phyloP scores from a whole-genome alignment of 2,329 filamentous ascomycete genomes.

The Paracoccidioides brasiliensis region DNA sequence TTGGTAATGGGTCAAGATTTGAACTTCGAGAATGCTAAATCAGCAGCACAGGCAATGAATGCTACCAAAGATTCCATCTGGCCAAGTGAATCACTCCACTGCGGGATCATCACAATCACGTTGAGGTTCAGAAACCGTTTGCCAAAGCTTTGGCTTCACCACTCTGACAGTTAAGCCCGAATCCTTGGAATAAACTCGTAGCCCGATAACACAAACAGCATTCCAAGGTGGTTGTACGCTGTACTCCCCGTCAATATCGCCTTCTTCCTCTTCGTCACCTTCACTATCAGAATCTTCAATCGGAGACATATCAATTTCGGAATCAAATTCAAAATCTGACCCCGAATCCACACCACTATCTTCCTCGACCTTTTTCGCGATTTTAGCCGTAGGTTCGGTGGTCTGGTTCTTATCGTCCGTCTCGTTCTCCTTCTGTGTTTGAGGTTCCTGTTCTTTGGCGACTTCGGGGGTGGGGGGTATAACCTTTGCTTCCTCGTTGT shows the following conservation, averaged over 20 bases:
- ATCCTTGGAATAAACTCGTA: slow-evolving; percentile 45
- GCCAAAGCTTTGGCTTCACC: slow-evolving; percentile 29
- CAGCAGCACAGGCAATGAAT: not conserved
- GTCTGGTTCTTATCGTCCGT: not conserved
- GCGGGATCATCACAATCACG: slow-evolving; percentile 33
- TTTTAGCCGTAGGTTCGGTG: too few species aligned
- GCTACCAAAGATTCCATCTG: not conserved
- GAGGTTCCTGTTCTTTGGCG: not conserved
- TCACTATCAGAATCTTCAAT: slow-evolving; percentile 15
- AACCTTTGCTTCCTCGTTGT: not conserved
- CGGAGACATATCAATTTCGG: slow-evolving; percentile 28
- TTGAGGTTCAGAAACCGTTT: slow-evolving; percentile 27
- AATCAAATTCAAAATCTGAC: slow-evolving; percentile 31
- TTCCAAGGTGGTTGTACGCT: slow-evolving; percentile 38
- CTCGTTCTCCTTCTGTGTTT: not conserved
- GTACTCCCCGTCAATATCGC: slow-evolving; percentile 7
- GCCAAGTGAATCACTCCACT: slow-evolving; percentile 10
- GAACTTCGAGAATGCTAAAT: not conserved
- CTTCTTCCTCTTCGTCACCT: slow-evolving; percentile 3
- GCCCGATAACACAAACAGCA: slow-evolving; percentile 46
- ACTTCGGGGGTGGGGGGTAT: not conserved
- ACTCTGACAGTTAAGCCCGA: slow-evolving; percentile 39
- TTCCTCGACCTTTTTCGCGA: slow-evolving; percentile 5
- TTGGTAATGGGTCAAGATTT: too few species aligned
- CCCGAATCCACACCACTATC: slow-evolving; percentile 23